Evolutionary conservation across 2,329 filamentous ascomycete species (phyloP).

Genomic region (Phialophora macrospora): DNA sequence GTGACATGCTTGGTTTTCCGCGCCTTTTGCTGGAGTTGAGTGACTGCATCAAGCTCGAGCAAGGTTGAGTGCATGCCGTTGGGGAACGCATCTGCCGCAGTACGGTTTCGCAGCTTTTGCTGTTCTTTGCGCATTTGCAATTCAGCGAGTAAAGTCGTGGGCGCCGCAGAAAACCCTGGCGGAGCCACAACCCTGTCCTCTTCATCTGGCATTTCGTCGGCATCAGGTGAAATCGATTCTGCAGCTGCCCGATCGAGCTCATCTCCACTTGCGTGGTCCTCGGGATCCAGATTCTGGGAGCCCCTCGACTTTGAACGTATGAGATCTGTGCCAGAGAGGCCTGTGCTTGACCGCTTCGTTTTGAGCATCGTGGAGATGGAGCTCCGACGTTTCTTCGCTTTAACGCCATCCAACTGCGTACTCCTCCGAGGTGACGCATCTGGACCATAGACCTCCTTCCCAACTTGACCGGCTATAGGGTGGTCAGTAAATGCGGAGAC

Average conservation of each 20-base stretch:
- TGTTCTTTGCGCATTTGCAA: conserved; percentile 89
- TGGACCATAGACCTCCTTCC: conserved; percentile 72
- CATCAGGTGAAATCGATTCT: conserved; percentile 36
- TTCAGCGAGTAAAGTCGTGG: conserved; percentile 90
- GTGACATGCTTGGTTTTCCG: conserved; percentile 77
- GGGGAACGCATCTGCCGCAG: conserved; percentile 65
- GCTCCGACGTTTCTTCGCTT: conserved; percentile 42
- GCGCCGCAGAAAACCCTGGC: conserved; percentile 66
- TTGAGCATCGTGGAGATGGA: conserved; percentile 43
- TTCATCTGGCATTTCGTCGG: conserved; percentile 41
- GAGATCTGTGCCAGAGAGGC: conserved; percentile 35
- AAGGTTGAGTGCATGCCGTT: conserved; percentile 90
- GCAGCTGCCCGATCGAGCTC: conserved; percentile 35
- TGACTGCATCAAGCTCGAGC: conserved; percentile 86
- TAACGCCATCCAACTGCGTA: conserved; percentile 21
- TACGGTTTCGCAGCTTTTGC: conserved; percentile 77
- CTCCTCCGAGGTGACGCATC: conserved; percentile 43
- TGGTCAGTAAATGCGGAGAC: conserved; percentile 93
- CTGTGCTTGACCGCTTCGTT: conserved; percentile 35
- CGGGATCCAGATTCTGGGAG: conserved; percentile 28
- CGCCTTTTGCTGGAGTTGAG: conserved; percentile 77
- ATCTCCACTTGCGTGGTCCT: conserved; percentile 34
- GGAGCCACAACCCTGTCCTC: conserved; percentile 55
- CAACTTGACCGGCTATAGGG: conserved; percentile 75
- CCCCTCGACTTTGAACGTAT: conserved; percentile 32